Percentiles rank a stretch among this genome's conserved stretches.
Conservation (phyloP, 164 flowering plant genomes). For the Liquidambar formosana region DNA sequence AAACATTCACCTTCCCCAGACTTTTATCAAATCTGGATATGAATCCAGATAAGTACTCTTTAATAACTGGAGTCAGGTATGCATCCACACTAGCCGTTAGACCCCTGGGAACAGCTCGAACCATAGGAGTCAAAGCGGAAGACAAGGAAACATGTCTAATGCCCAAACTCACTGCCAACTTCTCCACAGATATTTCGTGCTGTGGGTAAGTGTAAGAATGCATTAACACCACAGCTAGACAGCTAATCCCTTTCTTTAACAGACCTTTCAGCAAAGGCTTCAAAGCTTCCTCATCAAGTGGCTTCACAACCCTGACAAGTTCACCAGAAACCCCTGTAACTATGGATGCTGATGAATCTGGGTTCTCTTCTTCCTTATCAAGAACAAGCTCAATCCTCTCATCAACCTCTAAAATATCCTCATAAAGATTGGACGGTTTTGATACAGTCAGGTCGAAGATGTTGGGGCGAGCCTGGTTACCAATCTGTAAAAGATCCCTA, state of each 20-base stretch:
- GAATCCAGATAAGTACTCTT: conserved; percentile 87
- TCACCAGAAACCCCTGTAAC: conserved; percentile 87
- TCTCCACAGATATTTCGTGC: conserved; percentile 70
- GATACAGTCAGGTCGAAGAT: conserved; percentile 90
- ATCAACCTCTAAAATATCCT: conserved; percentile 86
- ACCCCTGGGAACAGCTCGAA: conserved; percentile 98
- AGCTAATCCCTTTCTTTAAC: conserved; percentile 70
- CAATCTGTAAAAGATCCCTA: conserved; percentile 85
- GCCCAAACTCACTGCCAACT: conserved; percentile 74
- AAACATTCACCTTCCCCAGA: conserved; percentile 69
- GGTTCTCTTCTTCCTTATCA: conserved; percentile 35
- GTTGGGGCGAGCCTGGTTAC: conserved; percentile 93
- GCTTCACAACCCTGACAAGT: conserved; percentile 68
- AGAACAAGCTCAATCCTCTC: conserved; percentile 83
- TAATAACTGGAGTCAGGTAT: conserved; percentile 91
- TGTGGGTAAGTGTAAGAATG: conserved; percentile 93
- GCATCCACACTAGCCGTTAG: conserved; percentile 97
- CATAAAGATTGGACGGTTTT: conserved; percentile 87
- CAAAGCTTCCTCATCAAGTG: conserved; percentile 60
- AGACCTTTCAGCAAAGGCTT: conserved; percentile 57
- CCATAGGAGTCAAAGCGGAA: conserved; percentile 94
- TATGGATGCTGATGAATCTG: conserved; percentile 20
- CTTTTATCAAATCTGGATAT: conserved; percentile 87
- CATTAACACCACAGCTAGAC: conserved; percentile 88
- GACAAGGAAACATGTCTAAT: conserved; percentile 90